Evolutionary conservation across 306 rosid genomes (phyloP), one percentile per base, ranked within the genome.

Genomic region (Cucurbita moschata): DNA sequence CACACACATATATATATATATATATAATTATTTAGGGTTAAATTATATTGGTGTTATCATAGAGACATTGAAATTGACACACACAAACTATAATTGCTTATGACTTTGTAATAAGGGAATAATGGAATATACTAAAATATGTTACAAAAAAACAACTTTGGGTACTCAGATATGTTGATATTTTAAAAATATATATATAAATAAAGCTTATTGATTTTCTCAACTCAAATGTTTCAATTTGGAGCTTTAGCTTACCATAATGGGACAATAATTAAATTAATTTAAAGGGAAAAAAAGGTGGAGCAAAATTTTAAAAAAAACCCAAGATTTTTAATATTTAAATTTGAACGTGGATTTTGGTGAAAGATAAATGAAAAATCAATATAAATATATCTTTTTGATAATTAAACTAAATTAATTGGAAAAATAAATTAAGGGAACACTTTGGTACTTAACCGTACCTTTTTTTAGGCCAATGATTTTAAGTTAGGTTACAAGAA

Each of bases 221-320:
- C 70, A 40, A 40, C 4, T 6, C 50, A 39, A 39, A 35, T 40
- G 16, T 16, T 59, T 59, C 35, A 64, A 18, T 15, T 64, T 64
- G 70, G 70, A 40, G 70, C 70, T 63, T 64, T 64, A 64, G 51
- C 16, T n/a, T 40, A 42, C 71, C 65, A 51, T 64, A 40, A 64
- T 64, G 71, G 52, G 37, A 19, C 51, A 42, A 42, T 37, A n/a
- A 64, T 59, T 64, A 64, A 40, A 64, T 18, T 39, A 10, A 40
- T 64, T 64, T n/a, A 18, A 40, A 64, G 50, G 37, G 8, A 10
- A 64, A 50, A 50, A 42, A 42, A 1, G n/a, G 1, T 64, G 42
- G 13, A 64, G 6, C 18, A 42, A 40, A n/a, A n/a, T n/a, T n/a
- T n/a, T n/a, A n/a, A n/a, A 26, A 26, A 30, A 30, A 26, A 1